Base-by-base conservation (phyloP, 1,139 yeast species). In the Blastobotrys persicus region DNA sequence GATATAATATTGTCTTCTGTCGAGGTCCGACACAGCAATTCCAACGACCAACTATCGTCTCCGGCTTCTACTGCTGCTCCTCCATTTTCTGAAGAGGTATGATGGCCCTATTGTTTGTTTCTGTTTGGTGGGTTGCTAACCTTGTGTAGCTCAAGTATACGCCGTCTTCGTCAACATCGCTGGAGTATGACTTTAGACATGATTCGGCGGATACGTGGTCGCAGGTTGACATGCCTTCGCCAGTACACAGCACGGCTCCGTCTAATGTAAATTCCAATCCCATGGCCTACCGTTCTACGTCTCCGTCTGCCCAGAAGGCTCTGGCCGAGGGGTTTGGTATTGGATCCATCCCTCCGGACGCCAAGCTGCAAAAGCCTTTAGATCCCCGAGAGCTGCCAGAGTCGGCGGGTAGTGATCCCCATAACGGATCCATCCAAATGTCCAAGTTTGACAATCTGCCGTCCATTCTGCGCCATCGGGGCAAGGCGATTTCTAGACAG, bases 401-500 rank as follows among this genome's bases (percentile, higher is more conserved):
- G 20, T 53, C 60, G 17, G 56, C 60, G n/a, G 59, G 58, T 14
- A 50, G 55, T 9, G 72, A 68, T 47, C 71, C 71, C 2, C 64
- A 66, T 46, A 67, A 66, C 42, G 60, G 59, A 12, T 58, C 63
- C 9, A 61, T 65, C n/a, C 57, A 65, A 17, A 59, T 69, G 58
- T 60, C 67, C 35, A 68, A 64, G 46, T 71, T 77, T 50, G 86
- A 83, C 48, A 80, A 85, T 51, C 70, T 92, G 51, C 82, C 94
- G 2, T 76, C 83, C 7, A 84, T 89, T 26, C 71, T 92, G 54
- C 74, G 91, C 38, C 81, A 81, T 51, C 71, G 98, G 35, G 95
- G 91, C 1, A 73, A 75, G 19, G 68, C 79, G 1, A 83, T 83
- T 59, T 81, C 81, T 40, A 72, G 78, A 19, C 91, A 87, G 53